Percentiles rank a stretch among this genome's conserved stretches.
Evolutionary conservation across 2,329 filamentous ascomycete genomes (phyloP).

Genomic region (Aspergillus calidoustus): DNA sequence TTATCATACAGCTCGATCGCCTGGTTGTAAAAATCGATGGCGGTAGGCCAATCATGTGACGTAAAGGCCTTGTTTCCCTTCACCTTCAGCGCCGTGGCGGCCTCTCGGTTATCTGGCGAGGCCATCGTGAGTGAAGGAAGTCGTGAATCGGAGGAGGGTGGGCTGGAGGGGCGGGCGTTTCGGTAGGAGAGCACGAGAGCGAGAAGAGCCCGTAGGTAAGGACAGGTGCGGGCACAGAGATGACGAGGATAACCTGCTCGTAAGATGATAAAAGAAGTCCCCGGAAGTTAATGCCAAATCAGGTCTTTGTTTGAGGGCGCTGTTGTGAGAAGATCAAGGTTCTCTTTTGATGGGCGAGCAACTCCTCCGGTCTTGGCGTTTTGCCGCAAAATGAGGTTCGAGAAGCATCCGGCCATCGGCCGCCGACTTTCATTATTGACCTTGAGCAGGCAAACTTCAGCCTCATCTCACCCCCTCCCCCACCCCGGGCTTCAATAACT

Average conservation of each 20-base stretch:
- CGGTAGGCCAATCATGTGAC: conserved; percentile 80
- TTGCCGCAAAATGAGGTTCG: conserved; percentile 23
- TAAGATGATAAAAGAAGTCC: not conserved
- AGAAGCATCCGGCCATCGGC: conserved; percentile 28
- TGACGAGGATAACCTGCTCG: not conserved
- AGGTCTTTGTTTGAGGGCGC: not conserved
- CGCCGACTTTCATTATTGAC: not conserved
- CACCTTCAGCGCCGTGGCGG: conserved; percentile 84
- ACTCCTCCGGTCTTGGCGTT: conserved; percentile 38
- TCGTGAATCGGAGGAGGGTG: conserved; percentile 5
- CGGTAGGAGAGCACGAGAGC: conserved; percentile 21
- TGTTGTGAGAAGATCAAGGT: not conserved
- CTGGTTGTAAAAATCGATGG: conserved; percentile 81
- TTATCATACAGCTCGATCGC: conserved; percentile 83
- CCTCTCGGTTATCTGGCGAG: conserved; percentile 61
- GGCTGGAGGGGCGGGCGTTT: conserved; percentile 27
- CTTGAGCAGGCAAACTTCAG: not conserved
- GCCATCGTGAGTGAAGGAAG: conserved; percentile 37
- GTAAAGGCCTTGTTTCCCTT: conserved; percentile 93
- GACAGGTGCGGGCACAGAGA: not conserved
- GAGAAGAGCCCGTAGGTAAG: conserved; percentile 2
- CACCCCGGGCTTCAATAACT: not conserved
- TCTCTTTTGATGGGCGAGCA: conserved; percentile 16
- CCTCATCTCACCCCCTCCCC: not conserved
- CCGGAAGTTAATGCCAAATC: not conserved